phyloP scores from a whole-genome alignment of 305 asterid genomes.

The Striga hermonthica region DNA sequence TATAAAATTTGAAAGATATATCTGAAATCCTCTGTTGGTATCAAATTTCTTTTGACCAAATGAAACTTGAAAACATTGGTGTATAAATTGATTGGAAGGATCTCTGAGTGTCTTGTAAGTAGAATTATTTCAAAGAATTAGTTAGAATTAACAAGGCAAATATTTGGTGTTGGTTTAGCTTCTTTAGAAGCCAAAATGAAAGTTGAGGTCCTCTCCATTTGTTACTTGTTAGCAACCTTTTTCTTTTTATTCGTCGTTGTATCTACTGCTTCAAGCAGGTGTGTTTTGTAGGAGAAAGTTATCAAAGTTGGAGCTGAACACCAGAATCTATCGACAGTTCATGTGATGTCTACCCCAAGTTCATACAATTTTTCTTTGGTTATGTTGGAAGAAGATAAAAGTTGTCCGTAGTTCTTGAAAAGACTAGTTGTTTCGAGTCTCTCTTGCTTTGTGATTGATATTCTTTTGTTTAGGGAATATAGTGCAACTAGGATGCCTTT shows the following conservation, averaged over 20 bases:
- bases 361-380: slow-evolving; percentile 7
- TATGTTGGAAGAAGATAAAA: slow-evolving; percentile 11
- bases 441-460: background rate
- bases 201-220: too few species aligned
- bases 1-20: background rate
- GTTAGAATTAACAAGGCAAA: background rate
- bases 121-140: background rate
- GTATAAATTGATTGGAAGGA: background rate
- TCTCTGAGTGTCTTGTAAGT: background rate
- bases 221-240: background rate
- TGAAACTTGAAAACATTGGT: too few species aligned
- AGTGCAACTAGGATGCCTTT: too few species aligned
- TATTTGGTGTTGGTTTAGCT: background rate
- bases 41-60: background rate
- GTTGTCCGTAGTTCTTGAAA: background rate
- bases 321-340: slow-evolving; percentile 23
- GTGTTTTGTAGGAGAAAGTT: background rate
- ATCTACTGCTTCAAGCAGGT: slow-evolving; percentile 27
- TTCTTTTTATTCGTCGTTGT: background rate
- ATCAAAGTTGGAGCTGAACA: slow-evolving; percentile 11
- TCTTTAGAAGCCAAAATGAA: background rate
- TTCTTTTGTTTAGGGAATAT: too few species aligned
- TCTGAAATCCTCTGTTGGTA: background rate
- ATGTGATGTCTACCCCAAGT: slow-evolving; percentile 2
- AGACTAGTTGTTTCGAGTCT: background rate